Evolutionary conservation across 768 basidiomycete species (phyloP).

Genomic region (Tricholoma bakamatsutake): DNA sequence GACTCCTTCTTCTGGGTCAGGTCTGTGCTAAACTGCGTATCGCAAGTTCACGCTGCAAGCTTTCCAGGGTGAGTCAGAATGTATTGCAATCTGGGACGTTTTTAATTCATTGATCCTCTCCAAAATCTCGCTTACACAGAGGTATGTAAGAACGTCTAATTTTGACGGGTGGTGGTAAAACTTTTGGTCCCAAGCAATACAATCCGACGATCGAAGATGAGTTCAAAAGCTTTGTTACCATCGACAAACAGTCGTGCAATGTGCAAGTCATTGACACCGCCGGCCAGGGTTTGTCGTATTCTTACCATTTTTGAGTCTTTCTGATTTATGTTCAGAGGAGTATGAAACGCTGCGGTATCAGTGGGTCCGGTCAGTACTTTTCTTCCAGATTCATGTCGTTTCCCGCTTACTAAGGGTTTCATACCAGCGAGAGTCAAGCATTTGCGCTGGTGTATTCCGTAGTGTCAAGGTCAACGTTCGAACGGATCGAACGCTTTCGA

Average conservation of each 20-base stretch:
- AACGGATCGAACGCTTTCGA: not conserved
- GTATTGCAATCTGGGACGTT: not conserved
- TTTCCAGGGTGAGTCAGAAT: not conserved
- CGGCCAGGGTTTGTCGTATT: not conserved
- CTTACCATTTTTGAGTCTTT: not conserved
- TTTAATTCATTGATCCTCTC: not conserved
- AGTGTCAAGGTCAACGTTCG: constrained; percentile 1
- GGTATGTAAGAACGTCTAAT: not conserved
- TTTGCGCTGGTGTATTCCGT: constrained; percentile 5
- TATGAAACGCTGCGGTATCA: not conserved
- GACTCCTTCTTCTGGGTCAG: not conserved
- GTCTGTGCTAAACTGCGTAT: not conserved
- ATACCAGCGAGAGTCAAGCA: not conserved
- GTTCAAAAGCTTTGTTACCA: not conserved
- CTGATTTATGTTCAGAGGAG: not conserved
- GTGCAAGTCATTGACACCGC: constrained; percentile 1
- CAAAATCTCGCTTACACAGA: not conserved
- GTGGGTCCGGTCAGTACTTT: constrained; percentile 1
- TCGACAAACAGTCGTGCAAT: not conserved
- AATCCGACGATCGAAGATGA: not conserved
- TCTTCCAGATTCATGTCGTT: not conserved
- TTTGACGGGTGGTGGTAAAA: not conserved
- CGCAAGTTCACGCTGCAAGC: not conserved
- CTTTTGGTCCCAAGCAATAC: not conserved
- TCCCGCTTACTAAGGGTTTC: not conserved